Base-by-base conservation (phyloP, 2,329 filamentous ascomycete genomes). In the Venturiaceae sp. region DNA sequence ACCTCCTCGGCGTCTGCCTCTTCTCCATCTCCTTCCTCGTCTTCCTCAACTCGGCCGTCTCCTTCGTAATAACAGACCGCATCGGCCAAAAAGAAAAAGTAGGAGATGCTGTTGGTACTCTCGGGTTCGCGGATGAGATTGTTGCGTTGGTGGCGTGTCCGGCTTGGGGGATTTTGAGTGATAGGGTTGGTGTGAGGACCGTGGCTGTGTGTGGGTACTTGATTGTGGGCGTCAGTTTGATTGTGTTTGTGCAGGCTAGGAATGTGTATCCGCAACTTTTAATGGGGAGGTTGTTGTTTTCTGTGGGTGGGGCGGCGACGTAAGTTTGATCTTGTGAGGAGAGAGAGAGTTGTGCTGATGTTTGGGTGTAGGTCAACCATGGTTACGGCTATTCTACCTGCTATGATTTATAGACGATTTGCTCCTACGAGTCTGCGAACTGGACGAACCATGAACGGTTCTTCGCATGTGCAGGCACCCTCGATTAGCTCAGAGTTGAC, bases 311-410 rank as follows among this genome's bases (percentile, higher is more conserved):
- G 21, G 91, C 92, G n/a, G 94, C 92, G 23, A 85, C 88, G 80
- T 92, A 60, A 68, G 72, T 67, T 19, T 41, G 7, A 11, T 23
- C 33, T 13, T 58, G 8, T 14, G 21, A 23, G 53, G 16, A 41
- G 23, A 19, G 54, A 58, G 14, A 3, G 26, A n/a, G 26, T 19
- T 23, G 39, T n/a, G 26, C 58, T 56, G 9, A 54, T 28, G n/a
- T 26, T n/a, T n/a, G n/a, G n/a, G n/a, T 32, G 46, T 54, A 79
- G 76, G 36, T 72, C 91, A 14, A 97, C 94, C 1, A 99, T 99
- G 94, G 94, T 99, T 21, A 97, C 94, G 8, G 94, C 94, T 3
- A 90, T 95, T 50, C 78, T 99, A 26, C 94, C 94, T 1, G 85
- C 80, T 30, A 83, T 87, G 72, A 82, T 82, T 11, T 66, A 63